These are phyloP conservation scores for Polyporus arcularius DNA, from an alignment of 768 basidiomycete genomes.

Conservation along the genomic window DNA sequence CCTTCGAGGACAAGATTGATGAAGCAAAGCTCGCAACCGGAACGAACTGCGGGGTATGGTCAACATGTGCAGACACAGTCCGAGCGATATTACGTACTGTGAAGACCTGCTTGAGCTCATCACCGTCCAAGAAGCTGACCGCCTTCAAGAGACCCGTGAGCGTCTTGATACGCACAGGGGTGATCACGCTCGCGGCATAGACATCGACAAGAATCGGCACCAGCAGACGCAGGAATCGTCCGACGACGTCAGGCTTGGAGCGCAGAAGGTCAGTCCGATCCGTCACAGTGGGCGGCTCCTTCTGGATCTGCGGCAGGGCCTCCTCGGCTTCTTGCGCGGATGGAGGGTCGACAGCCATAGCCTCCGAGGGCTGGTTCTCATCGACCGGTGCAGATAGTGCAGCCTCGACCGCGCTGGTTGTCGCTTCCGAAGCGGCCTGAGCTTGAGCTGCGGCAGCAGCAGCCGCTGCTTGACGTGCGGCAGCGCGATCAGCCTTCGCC, in stretches of 20 bases:
- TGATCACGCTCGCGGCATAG: constrained; percentile 96
- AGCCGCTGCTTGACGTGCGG: constrained; percentile 56
- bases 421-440: constrained; percentile 29
- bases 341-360: constrained; percentile 10
- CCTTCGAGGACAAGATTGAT: constrained; percentile 89
- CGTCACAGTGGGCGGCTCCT: constrained; percentile 34
- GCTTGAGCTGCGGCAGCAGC: constrained; percentile 33
- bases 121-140: constrained; percentile 81
- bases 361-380: constrained; percentile 7
- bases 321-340: constrained; percentile 18
- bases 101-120: constrained; percentile 74
- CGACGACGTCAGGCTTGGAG: constrained; percentile 73
- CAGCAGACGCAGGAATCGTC: constrained; percentile 82
- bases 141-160: constrained; percentile 88
- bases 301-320: constrained; percentile 20
- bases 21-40: constrained; percentile 95
- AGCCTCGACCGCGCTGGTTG: constrained; percentile 10
- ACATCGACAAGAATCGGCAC: constrained; percentile 96
- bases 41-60: constrained; percentile 60
- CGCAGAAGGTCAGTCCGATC: constrained; percentile 78
- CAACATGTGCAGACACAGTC: constrained; percentile 9
- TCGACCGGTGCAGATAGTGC: constrained; percentile 25
- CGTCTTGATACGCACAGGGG: constrained; percentile 85
- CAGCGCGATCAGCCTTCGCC: constrained; percentile 78
- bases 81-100: constrained; percentile 51